phyloP scores from a whole-genome alignment of 768 basidiomycete species.

The Suillus discolor region DNA sequence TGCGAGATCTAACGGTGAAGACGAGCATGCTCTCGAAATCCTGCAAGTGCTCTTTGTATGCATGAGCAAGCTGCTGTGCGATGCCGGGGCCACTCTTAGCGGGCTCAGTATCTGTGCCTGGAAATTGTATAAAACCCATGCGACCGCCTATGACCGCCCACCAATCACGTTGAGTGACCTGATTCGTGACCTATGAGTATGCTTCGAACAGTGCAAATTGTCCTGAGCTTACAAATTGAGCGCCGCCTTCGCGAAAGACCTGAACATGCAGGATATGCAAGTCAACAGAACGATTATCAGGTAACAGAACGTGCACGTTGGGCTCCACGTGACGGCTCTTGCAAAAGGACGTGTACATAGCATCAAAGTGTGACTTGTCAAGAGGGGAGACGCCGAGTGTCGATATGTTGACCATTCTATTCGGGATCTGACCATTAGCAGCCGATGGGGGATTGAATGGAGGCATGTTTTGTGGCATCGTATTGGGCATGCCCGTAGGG shows the following conservation, averaged over 20 bases:
- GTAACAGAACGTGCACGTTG: slow-evolving; percentile 43
- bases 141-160: slow-evolving; percentile 73
- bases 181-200: slow-evolving; percentile 15
- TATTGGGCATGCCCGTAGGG: slow-evolving; percentile 28
- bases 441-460: slow-evolving; percentile 19
- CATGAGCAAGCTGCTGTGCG: slow-evolving; percentile 59
- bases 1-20: slow-evolving; percentile 35
- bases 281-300: slow-evolving; percentile 62
- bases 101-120: slow-evolving; percentile 60
- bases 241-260: slow-evolving; percentile 63
- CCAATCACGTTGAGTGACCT: slow-evolving; percentile 58
- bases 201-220: slow-evolving; percentile 3
- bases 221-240: slow-evolving; percentile 41
- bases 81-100: slow-evolving; percentile 62
- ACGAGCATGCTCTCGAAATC: slow-evolving; percentile 61
- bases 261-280: slow-evolving; percentile 57
- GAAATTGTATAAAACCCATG: slow-evolving; percentile 67
- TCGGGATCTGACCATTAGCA: slow-evolving; percentile 24
- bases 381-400: slow-evolving; percentile 36
- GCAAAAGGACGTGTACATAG: slow-evolving; percentile 51
- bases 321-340: slow-evolving; percentile 41
- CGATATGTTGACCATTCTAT: slow-evolving; percentile 17
- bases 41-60: slow-evolving; percentile 61
- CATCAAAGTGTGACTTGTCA: slow-evolving; percentile 55
- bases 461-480: slow-evolving; percentile 37